Evolutionary conservation across 345 rosid genomes (phyloP).

Genomic region (Acer campestre): DNA sequence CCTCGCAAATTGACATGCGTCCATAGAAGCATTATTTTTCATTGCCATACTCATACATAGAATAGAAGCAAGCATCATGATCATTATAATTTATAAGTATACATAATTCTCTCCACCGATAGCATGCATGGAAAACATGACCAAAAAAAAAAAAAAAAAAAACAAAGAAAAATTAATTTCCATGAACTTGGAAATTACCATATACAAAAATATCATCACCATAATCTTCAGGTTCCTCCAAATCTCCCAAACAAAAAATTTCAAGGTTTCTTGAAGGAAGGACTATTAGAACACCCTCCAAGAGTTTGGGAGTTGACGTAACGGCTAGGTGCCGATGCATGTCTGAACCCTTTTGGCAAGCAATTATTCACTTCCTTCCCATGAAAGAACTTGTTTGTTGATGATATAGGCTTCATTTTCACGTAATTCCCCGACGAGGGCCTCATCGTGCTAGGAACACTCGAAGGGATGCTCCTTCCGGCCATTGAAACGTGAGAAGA

Average conservation of each 20-base stretch:
- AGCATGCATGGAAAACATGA: background rate
- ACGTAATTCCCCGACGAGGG: slow-evolving; percentile 40
- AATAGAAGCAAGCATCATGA: too few species aligned
- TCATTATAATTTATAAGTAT: background rate
- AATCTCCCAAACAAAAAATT: background rate
- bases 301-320: slow-evolving; percentile 71
- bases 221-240: background rate
- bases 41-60: background rate
- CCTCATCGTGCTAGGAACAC: slow-evolving; percentile 73
- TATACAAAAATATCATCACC: background rate
- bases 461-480: slow-evolving; percentile 49
- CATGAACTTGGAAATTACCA: slow-evolving; percentile 3
- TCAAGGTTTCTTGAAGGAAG: slow-evolving; percentile 11
- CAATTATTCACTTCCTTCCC: slow-evolving; percentile 59
- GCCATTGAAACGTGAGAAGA: slow-evolving; percentile 15
- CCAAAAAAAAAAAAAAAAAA: background rate
- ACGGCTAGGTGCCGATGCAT: slow-evolving; percentile 87
- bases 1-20: background rate
- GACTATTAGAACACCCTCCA: slow-evolving; percentile 43
- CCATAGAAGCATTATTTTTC: background rate
- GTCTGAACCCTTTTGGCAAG: slow-evolving; percentile 78
- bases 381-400: slow-evolving; percentile 37
- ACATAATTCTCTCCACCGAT: background rate
- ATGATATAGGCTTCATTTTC: slow-evolving; percentile 44
- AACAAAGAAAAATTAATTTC: background rate